These are phyloP conservation scores for Trichoderma virens DNA, from an alignment of 495 filamentous ascomycete genomes.

Conservation along the genomic window DNA sequence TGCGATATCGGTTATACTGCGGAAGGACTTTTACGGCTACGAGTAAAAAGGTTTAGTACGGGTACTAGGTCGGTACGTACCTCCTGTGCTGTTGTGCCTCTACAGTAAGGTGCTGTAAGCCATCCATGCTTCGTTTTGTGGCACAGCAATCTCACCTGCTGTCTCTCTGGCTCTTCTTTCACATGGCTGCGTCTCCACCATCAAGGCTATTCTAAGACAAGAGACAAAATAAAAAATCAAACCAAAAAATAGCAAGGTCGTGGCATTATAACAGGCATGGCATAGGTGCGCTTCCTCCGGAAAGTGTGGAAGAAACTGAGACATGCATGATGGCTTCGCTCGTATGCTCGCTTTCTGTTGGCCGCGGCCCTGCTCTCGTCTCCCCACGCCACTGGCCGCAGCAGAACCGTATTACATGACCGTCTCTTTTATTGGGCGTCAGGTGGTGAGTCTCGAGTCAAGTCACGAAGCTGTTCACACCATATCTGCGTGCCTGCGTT, in stretches of 20 bases:
- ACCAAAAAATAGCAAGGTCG: too few relatives aligned
- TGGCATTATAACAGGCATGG: not conserved
- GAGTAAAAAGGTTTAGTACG: too few relatives aligned
- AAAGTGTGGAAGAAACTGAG: slow-evolving; percentile 8
- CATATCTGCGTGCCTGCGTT: not conserved
- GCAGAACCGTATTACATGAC: not conserved
- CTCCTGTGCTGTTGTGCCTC: too few relatives aligned
- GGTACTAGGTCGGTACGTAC: not conserved
- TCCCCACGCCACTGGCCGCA: not conserved
- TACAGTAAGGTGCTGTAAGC: too few relatives aligned
- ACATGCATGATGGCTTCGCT: slow-evolving; percentile 9
- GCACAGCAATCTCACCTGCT: not conserved
- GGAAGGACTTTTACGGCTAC: not conserved
- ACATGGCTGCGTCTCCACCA: not conserved
- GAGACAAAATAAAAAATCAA: too few relatives aligned
- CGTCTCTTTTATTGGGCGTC: not conserved
- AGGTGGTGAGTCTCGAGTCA: not conserved
- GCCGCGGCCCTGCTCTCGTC: not conserved
- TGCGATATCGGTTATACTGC: not conserved
- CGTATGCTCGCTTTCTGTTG: not conserved
- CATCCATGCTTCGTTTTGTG: not conserved
- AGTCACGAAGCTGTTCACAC: not conserved
- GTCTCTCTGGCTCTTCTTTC: not conserved
- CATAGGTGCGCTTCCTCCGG: slow-evolving; percentile 7
- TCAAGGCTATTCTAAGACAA: too few relatives aligned